A percentile compares a stretch with the other conserved stretches of the same genome.
Evolutionary conservation across 1,284 basidiomycete species (phyloP).

Genomic region (Athelia sp.): DNA sequence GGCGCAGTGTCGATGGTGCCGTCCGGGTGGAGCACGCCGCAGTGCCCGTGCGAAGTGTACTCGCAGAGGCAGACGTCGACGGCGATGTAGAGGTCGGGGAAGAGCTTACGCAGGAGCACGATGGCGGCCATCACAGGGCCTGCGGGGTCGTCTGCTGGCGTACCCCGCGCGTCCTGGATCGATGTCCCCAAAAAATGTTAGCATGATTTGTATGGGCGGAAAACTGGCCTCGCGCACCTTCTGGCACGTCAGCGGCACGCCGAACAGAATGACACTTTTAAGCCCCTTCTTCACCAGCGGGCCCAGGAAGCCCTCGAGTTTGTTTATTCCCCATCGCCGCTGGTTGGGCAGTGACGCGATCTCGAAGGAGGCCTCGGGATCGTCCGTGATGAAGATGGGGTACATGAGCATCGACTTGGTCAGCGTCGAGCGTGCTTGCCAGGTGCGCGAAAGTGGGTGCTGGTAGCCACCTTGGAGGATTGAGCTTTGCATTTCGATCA

Average conservation of each 20-base stretch:
- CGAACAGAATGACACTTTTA: conserved; percentile 92
- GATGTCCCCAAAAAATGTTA: conserved; percentile 1
- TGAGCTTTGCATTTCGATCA: conserved; percentile 44
- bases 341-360: conserved; percentile 83
- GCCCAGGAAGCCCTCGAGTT: conserved; percentile 81
- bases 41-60: conserved; percentile 98
- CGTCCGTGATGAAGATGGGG: conserved; percentile 94
- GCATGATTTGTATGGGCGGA: conserved; percentile 3
- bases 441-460: conserved; percentile 81
- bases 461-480: conserved; percentile 92
- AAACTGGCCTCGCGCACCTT: conserved; percentile 59
- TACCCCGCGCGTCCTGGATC: conserved; percentile 74
- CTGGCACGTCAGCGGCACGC: conserved; percentile 80
- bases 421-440: conserved; percentile 74
- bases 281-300: conserved; percentile 91
- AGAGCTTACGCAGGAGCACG: conserved; percentile 70
- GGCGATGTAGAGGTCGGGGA: conserved; percentile 84
- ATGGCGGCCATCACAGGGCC: conserved; percentile 95
- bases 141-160: conserved; percentile 83
- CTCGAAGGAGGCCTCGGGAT: conserved; percentile 75
- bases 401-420: conserved; percentile 96
- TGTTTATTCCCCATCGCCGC: conserved; percentile 91
- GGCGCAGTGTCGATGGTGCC: conserved; percentile 72
- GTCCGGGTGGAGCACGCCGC: conserved; percentile 76
- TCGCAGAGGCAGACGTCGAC: conserved; percentile 99